phyloP scores from a whole-genome alignment of 2,329 filamentous ascomycete species.

The Paecilomyces niveus region DNA sequence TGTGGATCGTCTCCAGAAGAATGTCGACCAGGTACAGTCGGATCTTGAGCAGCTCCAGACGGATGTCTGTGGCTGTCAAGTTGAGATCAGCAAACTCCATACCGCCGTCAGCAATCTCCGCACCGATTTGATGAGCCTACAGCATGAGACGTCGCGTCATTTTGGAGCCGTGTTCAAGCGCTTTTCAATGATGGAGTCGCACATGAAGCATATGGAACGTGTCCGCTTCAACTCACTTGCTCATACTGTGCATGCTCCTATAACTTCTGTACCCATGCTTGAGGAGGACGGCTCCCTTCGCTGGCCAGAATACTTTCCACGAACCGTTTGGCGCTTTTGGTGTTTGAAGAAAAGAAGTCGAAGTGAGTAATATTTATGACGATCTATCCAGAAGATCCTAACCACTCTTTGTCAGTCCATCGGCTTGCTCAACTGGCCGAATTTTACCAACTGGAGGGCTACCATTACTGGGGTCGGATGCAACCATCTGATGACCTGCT shows the following conservation, averaged over 20 bases:
- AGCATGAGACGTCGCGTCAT: slow-evolving; percentile 26
- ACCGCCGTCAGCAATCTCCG: slow-evolving; percentile 28
- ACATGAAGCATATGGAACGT: slow-evolving; percentile 28
- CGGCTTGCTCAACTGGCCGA: slow-evolving; percentile 32
- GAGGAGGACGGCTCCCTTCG: slow-evolving; percentile 26
- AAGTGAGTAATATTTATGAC: slow-evolving; percentile 20
- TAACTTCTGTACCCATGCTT: slow-evolving; percentile 29
- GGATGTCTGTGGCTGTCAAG: slow-evolving; percentile 26
- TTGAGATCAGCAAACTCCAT: slow-evolving; percentile 31
- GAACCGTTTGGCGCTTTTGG: slow-evolving; percentile 36
- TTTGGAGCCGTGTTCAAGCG: slow-evolving; percentile 20
- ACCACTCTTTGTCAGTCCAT: slow-evolving; percentile 21
- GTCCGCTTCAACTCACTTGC: slow-evolving; percentile 35
- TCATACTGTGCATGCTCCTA: slow-evolving; percentile 29
- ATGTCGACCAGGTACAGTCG: slow-evolving; percentile 27
- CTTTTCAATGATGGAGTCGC: slow-evolving; percentile 23
- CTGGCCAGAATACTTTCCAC: slow-evolving; percentile 32
- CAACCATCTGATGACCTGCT: slow-evolving; percentile 20
- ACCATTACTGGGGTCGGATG: slow-evolving; percentile 32
- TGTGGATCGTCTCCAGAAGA: slow-evolving; percentile 30
- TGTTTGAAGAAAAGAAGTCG: slow-evolving; percentile 34
- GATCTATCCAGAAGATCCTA: not conserved
- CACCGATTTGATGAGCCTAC: slow-evolving; percentile 27
- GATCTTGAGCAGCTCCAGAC: slow-evolving; percentile 27
- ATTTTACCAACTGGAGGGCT: slow-evolving; percentile 33